These are phyloP conservation scores for Suillus cothurnatus DNA, from an alignment of 768 basidiomycete species.

Conservation along the genomic window DNA sequence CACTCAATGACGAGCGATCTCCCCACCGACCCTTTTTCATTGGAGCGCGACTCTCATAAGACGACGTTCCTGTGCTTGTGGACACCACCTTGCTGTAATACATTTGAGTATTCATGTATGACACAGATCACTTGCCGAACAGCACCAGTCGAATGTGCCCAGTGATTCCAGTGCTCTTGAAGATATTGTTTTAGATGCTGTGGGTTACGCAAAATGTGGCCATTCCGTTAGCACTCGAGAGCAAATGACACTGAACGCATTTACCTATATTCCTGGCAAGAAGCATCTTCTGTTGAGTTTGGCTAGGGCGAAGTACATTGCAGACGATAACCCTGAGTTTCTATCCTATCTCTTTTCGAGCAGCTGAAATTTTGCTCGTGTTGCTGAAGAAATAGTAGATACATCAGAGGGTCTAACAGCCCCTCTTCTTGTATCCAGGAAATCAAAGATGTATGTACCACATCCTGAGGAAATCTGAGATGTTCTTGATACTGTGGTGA, in stretches of 20 bases:
- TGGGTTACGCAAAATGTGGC: too few species aligned
- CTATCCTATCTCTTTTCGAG: too few species aligned
- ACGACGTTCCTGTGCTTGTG: conserved; percentile 8
- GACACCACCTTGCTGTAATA: conserved; percentile 1
- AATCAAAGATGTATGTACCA: too few species aligned
- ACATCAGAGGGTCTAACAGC: too few species aligned
- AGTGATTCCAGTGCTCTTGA: too few species aligned
- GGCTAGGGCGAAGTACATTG: too few species aligned
- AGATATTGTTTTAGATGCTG: too few species aligned
- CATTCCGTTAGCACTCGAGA: not conserved
- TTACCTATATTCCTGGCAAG: not conserved
- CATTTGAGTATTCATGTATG: conserved; percentile 34
- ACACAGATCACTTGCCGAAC: conserved; percentile 1
- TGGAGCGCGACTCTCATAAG: conserved; percentile 3
- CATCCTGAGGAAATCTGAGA: too few species aligned
- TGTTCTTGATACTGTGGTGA: not conserved
- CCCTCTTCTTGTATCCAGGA: too few species aligned
- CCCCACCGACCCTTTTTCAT: conserved; percentile 9
- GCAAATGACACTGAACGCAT: not conserved
- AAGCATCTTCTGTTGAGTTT: not conserved
- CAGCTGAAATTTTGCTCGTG: too few species aligned
- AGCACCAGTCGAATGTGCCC: not conserved
- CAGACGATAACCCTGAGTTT: too few species aligned
- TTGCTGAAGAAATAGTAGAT: too few species aligned
- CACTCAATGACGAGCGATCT: conserved; percentile 11